Conservation (phyloP, 306 rosid species). For the Vigna nakashimae region DNA sequence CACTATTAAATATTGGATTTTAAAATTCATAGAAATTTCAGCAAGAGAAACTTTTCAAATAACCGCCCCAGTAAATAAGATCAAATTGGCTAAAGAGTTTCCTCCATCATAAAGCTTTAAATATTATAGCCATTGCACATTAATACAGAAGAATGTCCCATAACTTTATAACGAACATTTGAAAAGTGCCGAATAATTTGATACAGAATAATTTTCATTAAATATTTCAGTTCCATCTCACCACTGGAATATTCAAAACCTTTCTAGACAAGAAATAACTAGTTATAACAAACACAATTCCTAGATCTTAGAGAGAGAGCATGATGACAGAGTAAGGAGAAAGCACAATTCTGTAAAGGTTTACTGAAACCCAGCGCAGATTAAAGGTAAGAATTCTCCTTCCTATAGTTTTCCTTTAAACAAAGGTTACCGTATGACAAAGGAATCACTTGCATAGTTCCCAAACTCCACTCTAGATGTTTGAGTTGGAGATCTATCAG, state of each 20-base stretch:
- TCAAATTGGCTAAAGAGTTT: background rate
- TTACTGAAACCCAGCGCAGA: background rate
- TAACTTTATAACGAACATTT: too few relatives aligned
- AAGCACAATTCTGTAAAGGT: background rate
- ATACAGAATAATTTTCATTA: background rate
- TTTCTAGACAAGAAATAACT: background rate
- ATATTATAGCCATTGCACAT: background rate
- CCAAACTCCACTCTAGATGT: background rate
- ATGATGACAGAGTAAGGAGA: background rate
- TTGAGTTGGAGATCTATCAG: too few relatives aligned
- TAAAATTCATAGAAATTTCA: background rate
- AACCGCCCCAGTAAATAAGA: background rate
- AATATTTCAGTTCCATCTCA: background rate
- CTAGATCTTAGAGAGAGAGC: background rate
- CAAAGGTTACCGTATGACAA: background rate
- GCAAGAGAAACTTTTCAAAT: background rate
- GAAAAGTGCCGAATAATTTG: background rate
- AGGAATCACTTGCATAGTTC: background rate
- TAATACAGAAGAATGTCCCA: background rate
- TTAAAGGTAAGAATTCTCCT: background rate
- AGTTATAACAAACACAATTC: background rate
- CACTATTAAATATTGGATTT: background rate
- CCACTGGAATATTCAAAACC: background rate
- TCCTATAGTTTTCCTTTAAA: background rate
- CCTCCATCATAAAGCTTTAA: background rate